Conservation (phyloP, 1,284 basidiomycete genomes). For the Stereum hirsutum region DNA sequence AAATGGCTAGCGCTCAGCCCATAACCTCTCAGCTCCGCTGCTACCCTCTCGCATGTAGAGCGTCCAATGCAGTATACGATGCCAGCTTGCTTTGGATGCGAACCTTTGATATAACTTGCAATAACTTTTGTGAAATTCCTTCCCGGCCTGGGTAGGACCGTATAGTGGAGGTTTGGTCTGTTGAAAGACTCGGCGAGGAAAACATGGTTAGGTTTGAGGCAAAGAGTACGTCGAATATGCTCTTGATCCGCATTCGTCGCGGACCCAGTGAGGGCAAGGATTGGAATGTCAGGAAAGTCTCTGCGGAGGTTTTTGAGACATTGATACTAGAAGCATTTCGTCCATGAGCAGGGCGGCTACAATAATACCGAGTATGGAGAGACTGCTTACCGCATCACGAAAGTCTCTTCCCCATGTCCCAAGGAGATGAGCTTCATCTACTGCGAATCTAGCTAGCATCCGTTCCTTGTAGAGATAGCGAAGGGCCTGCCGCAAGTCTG, state of each 20-base stretch:
- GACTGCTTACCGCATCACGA: conserved; percentile 57
- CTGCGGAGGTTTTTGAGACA: conserved; percentile 60
- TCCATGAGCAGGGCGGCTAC: too few relatives aligned
- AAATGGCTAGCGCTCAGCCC: conserved; percentile 72
- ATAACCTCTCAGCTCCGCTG: conserved; percentile 49
- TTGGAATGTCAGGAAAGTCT: conserved; percentile 73
- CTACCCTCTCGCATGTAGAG: conserved; percentile 73
- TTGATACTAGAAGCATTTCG: conserved; percentile 56
- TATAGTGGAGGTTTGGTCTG: conserved; percentile 81
- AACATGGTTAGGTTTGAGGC: conserved; percentile 48
- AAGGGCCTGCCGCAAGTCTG: conserved; percentile 47
- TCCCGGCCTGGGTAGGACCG: conserved; percentile 59
- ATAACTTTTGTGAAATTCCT: conserved; percentile 58
- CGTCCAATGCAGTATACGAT: conserved; percentile 83
- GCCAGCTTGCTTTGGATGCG: conserved; percentile 60
- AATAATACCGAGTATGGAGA: too few relatives aligned
- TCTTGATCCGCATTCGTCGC: conserved; percentile 72
- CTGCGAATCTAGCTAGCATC: conserved; percentile 81
- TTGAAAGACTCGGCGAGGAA: conserved; percentile 85
- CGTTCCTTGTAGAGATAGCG: conserved; percentile 43
- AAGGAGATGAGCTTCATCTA: conserved; percentile 97
- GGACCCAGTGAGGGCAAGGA: conserved; percentile 96
- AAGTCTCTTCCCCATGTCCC: conserved; percentile 83
- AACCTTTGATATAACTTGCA: conserved; percentile 56
- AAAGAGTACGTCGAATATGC: conserved; percentile 72